A percentile compares a stretch with the other conserved stretches of the same genome.
Evolutionary conservation across 805 yeast species (phyloP).

Genomic region (Hanseniaspora thailandica): DNA sequence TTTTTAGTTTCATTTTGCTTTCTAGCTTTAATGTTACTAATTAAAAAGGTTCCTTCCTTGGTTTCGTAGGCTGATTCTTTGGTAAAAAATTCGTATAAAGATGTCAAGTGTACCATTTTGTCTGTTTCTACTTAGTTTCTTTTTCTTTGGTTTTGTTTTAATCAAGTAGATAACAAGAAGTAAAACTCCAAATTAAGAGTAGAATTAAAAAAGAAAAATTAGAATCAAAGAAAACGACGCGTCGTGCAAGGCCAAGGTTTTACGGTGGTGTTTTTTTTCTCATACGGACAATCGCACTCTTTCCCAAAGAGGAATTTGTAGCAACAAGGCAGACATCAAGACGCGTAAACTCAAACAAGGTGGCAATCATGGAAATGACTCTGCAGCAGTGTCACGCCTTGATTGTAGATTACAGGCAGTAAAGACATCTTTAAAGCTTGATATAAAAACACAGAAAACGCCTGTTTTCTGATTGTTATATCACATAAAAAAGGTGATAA

Average conservation of each 20-base stretch:
- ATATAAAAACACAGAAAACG: background rate
- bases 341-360: too few relatives aligned
- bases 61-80: background rate
- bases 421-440: background rate
- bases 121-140: background rate
- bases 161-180: background rate
- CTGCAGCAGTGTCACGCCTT: too few relatives aligned
- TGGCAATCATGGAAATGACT: too few relatives aligned
- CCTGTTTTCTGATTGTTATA: background rate
- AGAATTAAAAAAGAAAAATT: background rate
- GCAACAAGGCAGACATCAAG: too few relatives aligned
- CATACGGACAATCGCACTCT: background rate
- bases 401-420: too few relatives aligned
- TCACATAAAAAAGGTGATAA: background rate
- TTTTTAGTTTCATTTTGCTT: slow-evolving; percentile 9
- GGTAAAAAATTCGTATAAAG: slow-evolving; percentile 1
- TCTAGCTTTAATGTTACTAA: slow-evolving; percentile 8
- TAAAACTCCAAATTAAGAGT: background rate
- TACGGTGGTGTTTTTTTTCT: background rate
- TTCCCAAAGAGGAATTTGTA: background rate
- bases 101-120: slow-evolving; percentile 6
- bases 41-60: slow-evolving; percentile 6
- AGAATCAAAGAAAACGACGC: background rate
- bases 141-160: background rate
- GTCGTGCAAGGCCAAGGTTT: background rate